Percentiles rank a stretch among this genome's conserved stretches.
Conservation (phyloP, 129 eudicot genomes). For the Kitagawia praeruptora region DNA sequence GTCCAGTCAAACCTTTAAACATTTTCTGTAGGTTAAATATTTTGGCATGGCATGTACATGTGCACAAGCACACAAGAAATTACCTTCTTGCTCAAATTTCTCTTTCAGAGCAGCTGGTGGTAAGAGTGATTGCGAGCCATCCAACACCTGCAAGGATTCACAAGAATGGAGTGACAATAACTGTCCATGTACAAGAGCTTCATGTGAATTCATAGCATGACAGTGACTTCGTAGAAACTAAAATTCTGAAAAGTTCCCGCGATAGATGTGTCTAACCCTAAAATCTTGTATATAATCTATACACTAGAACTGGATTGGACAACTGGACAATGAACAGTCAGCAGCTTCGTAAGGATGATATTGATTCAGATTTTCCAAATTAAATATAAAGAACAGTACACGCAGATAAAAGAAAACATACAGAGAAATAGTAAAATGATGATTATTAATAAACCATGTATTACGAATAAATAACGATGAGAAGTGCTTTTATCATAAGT, state of each 20-base stretch:
- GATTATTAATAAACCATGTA: not conserved
- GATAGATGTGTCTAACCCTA: too few species aligned
- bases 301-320: not conserved
- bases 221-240: not conserved
- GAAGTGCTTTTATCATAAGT: not conserved
- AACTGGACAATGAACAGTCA: not conserved
- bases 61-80: not conserved
- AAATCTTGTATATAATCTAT: not conserved
- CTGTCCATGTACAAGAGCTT: not conserved
- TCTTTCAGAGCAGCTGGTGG: slow-evolving; percentile 6
- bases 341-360: not conserved
- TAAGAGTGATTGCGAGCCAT: slow-evolving; percentile 9
- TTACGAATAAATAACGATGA: not conserved
- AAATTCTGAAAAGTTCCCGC: not conserved
- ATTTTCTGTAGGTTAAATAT: not conserved
- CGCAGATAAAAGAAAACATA: not conserved
- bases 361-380: not conserved
- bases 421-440: not conserved
- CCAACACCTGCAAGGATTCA: slow-evolving; percentile 13
- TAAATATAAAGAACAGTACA: not conserved
- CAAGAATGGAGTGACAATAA: not conserved
- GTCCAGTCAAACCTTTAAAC: not conserved
- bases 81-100: slow-evolving; percentile 15
- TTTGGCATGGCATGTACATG: not conserved
- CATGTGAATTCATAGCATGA: not conserved